A percentile compares a stretch with the other conserved stretches of the same genome.
Conservation (phyloP, 73 alveolate species). For the Blepharisma japonicum region DNA sequence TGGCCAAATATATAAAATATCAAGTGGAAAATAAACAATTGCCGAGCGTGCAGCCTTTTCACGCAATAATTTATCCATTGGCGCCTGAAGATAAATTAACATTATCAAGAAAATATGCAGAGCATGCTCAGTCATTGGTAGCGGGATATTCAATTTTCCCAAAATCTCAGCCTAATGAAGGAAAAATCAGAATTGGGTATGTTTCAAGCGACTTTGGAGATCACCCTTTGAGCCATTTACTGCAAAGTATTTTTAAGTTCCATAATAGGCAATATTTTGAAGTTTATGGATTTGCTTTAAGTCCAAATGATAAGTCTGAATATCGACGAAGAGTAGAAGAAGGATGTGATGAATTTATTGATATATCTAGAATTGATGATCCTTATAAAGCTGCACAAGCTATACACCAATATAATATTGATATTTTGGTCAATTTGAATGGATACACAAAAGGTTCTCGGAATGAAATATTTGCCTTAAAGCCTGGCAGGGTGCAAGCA, state of each 20-base stretch:
- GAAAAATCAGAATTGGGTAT: constrained; percentile 50
- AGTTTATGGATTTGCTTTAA: constrained; percentile 39
- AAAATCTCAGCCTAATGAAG: background rate
- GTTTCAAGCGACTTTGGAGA: constrained; percentile 53
- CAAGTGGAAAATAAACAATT: constrained; percentile 35
- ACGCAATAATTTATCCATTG: constrained; percentile 38
- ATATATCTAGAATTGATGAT: constrained; percentile 33
- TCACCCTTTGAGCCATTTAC: constrained; percentile 51
- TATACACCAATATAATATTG: constrained; percentile 41
- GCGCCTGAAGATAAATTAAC: constrained; percentile 42
- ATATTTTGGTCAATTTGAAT: constrained; percentile 48
- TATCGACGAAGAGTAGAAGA: constrained; percentile 38
- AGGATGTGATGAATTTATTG: constrained; percentile 43
- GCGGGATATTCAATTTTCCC: constrained; percentile 28
- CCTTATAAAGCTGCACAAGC: constrained; percentile 37
- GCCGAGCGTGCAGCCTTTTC: constrained; percentile 55
- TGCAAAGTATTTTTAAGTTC: constrained; percentile 42
- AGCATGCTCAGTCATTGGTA: constrained; percentile 24
- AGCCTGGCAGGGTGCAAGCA: constrained; percentile 50
- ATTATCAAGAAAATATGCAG: constrained; percentile 45
- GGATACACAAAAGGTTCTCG: constrained; percentile 58
- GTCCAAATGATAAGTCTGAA: constrained; percentile 41
- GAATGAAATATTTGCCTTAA: constrained; percentile 45
- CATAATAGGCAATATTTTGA: constrained; percentile 43
- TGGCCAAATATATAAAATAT: constrained; percentile 20